Percentiles rank a stretch among this genome's conserved stretches.
phyloP scores from a whole-genome alignment of 2,329 filamentous ascomycete species.

The Cladorrhinum sp. region DNA sequence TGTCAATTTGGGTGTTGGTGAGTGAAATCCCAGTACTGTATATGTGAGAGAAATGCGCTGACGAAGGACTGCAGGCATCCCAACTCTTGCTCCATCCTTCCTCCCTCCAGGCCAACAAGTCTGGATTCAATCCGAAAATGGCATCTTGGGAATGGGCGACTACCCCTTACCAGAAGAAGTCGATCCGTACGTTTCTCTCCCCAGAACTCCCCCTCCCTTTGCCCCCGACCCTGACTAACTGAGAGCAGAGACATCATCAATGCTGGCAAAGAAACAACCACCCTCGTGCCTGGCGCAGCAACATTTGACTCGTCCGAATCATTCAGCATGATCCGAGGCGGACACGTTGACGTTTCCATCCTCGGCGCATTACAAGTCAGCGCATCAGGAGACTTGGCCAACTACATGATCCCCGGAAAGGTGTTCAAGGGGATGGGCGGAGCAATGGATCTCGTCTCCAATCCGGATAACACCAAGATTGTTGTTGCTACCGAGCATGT shows the following conservation, averaged over 20 bases:
- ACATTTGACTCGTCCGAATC: constrained; percentile 79
- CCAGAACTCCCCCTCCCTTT: neutral
- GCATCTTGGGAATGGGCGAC: constrained; percentile 77
- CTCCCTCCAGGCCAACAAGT: constrained; percentile 66
- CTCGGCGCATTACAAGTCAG: constrained; percentile 79
- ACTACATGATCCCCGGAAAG: constrained; percentile 89
- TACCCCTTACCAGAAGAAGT: constrained; percentile 71
- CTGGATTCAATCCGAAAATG: constrained; percentile 84
- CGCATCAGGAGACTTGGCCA: constrained; percentile 74
- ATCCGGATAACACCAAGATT: constrained; percentile 69
- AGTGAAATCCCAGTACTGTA: neutral
- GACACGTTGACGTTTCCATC: constrained; percentile 80
- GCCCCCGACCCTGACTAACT: neutral
- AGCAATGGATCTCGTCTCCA: constrained; percentile 70
- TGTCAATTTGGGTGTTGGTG: constrained; percentile 71
- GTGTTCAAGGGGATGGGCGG: constrained; percentile 85
- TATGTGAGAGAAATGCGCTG: neutral
- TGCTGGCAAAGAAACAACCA: constrained; percentile 84
- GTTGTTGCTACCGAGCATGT: constrained; percentile 69
- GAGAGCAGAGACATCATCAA: constrained; percentile 72
- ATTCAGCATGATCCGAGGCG: constrained; percentile 83
- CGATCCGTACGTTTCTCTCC: constrained; percentile 49
- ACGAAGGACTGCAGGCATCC: constrained; percentile 54
- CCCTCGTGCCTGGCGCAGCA: constrained; percentile 70
- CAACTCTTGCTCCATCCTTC: constrained; percentile 78